Base-by-base conservation (phyloP, 805 yeast species). In the Millerago galiae region DNA sequence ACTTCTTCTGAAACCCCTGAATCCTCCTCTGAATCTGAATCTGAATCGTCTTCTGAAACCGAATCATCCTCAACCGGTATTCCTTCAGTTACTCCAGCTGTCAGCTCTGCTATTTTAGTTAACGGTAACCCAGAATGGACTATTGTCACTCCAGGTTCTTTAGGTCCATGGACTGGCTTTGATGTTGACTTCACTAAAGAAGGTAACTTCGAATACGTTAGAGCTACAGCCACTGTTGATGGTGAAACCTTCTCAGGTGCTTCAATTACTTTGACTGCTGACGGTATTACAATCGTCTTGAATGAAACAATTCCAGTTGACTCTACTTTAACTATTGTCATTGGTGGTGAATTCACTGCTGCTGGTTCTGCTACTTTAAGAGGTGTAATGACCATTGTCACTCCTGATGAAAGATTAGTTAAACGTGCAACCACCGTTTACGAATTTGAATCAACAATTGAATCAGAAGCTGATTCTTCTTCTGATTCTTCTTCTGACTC, bases 221-320 rank as follows among this genome's bases (percentile, higher is more conserved):
- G 6, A 16, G 38, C 30, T 27, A 13, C 25, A 15, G 40, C 38
- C 9, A 29, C 34, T 12, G 46, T 46, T 25, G 41, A 41, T 35
- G 55, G 48, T 43, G 25, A n/a, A 11, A 10, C 8, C 5, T 35
- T 31, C 7, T 10, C 35, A 17, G 33, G n/a, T 14, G 29, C 41
- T 16, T 26, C 35, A 13, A 25, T 28, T 14, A 13, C 32, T 11
- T 8, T 34, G 16, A 34, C 37, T 26, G 37, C 38, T 8, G 29
- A 31, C n/a, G 34, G 35, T 10, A 11, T 27, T 13, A 12, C 28
- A 10, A 31, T 35, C 27, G 25, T 14, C 4, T 34, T 39, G 12
- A 29, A 16, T 2, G 21, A 8, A 7, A 11, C 34, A 11, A 40
- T 48, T 40, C 47, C 45, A 14, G 54, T 51, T 45, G 51, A 45